Evolutionary conservation across 2,329 filamentous ascomycete genomes (phyloP), one percentile per base, ranked within the genome.

Genomic region (Fusarium sp.): DNA sequence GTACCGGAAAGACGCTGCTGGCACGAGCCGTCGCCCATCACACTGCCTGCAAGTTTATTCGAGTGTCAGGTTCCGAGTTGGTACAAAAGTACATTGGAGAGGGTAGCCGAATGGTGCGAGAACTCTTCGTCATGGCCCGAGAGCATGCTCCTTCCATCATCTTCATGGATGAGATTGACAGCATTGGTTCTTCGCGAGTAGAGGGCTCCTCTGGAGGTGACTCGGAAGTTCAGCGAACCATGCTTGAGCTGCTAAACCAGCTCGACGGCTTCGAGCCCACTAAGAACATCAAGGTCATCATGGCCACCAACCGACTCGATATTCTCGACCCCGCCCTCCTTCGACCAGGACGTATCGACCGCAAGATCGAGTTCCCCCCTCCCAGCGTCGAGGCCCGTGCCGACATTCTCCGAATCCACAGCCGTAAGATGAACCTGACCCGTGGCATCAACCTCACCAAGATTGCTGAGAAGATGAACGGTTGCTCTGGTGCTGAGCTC

Each of bases 91-190:
- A 99, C 83, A 99, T 99, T 76, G 96, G 96, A 78, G 96, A 99
- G 80, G 96, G 96, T 77, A 96, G 92, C 75, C 90, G 96, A 75
- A 99, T 99, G 96, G 96, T 99, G 70, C 93, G 96, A 77, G 96
- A 99, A 83, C 87, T 99, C 56, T 99, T 99, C 86, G 92, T 99
- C 79, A 99, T 99, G 96, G 96, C 96, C 27, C 89, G 96, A 81
- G 96, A 99, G 80, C 96, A 99, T 76, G 96, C 96, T 1, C 96
- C 96, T 20, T 97, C 93, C 73, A 99, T 99, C 82, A 99, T 99
- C 82, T 99, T 99, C 86, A 99, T 99, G 96, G 96, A 99, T 81
- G 96, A 99, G 82, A 98, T 99, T 81, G 96, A 99, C 85, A 97
- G 93, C 74, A 99, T 99, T 81, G 96, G 96, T 70, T 97, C 94